Base-by-base conservation (phyloP, 805 yeast genomes). In the Peterozyma toletana region DNA sequence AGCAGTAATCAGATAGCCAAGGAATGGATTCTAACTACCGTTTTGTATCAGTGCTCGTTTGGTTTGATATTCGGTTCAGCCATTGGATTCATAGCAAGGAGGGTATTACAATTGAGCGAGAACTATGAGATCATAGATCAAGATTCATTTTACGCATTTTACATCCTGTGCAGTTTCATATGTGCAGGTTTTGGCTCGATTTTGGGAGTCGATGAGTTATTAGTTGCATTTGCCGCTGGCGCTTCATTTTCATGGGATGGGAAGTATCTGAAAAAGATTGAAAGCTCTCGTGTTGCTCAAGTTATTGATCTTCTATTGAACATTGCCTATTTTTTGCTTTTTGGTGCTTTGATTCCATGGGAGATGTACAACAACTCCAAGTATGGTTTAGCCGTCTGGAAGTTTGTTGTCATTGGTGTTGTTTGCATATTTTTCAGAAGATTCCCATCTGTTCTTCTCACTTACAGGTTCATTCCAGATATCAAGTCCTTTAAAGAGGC, bases 161-260 rank as follows among this genome's bases (percentile, higher is more conserved):
- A 87, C 56, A 77, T 89, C 47, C 84, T 87, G 29, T 65, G 90
- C 44, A 85, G 96, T 0, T 73, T 89, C 48, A 80, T 80, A 55
- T 86, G 95, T 48, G 90, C 96, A 2, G 97, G 97, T 1, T 73
- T 86, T 45, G 96, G 96, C 6, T 77, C 96, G 9, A 79, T 87
- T 58, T 67, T 87, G 37, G 96, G 96, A 18, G 87, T 83, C 11
- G 96, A 89, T 60, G 97, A 89, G 62, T 72, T 89, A 54, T 71
- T 89, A 48, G 95, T 86, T 2, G 81, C 96, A 3, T 90, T 90
- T 64, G 83, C 95, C 2, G 96, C 96, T 0, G 97, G 97, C 18
- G 81, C 96, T 3, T 86, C 96, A 2, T 90, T 89, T 60, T 78
- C 95, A 1, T 89, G 96, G 96, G 90, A 86, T 59, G 96, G 96